Evolutionary conservation across 2,329 filamentous ascomycete species (phyloP).

Genomic region (Hirsutella minnesotensis): DNA sequence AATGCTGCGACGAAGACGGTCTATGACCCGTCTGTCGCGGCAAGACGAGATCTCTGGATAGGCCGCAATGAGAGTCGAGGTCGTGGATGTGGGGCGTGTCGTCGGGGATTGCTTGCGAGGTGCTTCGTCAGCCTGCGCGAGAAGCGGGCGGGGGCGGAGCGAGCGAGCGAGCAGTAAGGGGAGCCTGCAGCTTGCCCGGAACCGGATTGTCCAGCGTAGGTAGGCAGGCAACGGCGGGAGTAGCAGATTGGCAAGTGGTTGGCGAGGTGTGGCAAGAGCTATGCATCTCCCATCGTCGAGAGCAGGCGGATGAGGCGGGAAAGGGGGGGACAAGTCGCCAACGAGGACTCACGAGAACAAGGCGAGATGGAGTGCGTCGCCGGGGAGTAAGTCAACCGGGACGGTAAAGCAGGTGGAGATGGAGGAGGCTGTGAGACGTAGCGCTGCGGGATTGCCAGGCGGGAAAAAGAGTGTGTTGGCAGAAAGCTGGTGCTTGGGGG

Average conservation of each 20-base stretch:
- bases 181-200: too few species aligned
- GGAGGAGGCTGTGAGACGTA: constrained; percentile 4
- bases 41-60: background rate
- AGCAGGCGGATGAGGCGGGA: too few species aligned
- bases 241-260: too few species aligned
- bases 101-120: constrained; percentile 2
- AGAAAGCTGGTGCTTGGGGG: background rate
- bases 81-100: constrained; percentile 1
- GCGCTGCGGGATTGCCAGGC: constrained; percentile 4
- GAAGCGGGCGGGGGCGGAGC: constrained; percentile 6
- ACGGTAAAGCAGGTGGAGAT: background rate
- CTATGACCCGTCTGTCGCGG: constrained; percentile 5
- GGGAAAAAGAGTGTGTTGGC: background rate
- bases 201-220: too few species aligned
- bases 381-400: too few species aligned
- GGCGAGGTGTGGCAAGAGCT: too few species aligned
- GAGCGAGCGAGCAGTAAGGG: too few species aligned
- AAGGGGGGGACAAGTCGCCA: too few species aligned
- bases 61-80: constrained; percentile 3
- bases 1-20: constrained; percentile 2
- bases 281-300: too few species aligned
- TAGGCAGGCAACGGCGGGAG: too few species aligned
- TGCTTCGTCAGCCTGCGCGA: constrained; percentile 7
- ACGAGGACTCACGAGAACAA: too few species aligned
- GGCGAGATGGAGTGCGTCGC: too few species aligned